These are phyloP conservation scores for Rosa persica DNA, from an alignment of 306 rosid genomes.

Conservation along the genomic window DNA sequence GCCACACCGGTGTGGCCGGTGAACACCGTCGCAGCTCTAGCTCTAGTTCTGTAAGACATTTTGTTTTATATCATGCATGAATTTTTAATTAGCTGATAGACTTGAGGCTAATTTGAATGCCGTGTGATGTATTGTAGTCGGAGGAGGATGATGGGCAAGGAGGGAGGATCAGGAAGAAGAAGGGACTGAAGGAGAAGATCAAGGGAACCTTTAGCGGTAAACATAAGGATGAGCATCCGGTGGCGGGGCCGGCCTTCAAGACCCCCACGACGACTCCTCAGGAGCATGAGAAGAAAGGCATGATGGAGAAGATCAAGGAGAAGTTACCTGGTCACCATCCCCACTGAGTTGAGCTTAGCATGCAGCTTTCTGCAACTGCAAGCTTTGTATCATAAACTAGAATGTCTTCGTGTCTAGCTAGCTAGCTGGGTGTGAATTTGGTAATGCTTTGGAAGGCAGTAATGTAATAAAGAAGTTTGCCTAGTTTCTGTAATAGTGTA, in stretches of 20 bases:
- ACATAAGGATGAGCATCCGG: conserved; percentile 15
- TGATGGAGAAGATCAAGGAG: conserved; percentile 73
- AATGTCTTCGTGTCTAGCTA: not conserved
- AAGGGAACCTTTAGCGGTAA: conserved; percentile 53
- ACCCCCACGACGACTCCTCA: conserved; percentile 11
- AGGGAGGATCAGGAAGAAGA: conserved; percentile 61
- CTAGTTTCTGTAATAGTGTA: not conserved
- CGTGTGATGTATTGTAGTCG: not conserved
- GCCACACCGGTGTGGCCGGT: not conserved
- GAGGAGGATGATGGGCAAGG: conserved; percentile 69
- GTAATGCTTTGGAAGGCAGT: not conserved
- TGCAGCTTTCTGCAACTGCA: not conserved
- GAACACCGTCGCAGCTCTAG: conserved; percentile 48
- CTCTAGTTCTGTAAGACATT: conserved; percentile 54
- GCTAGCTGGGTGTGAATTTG: not conserved
- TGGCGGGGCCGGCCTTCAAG: not conserved
- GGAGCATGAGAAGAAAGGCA: conserved; percentile 57
- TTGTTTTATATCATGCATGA: not conserved
- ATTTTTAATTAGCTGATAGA: not conserved
- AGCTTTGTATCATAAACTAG: not conserved
- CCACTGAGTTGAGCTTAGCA: not conserved
- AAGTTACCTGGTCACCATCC: conserved; percentile 72
- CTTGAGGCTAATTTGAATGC: not conserved
- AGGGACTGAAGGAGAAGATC: conserved; percentile 56
- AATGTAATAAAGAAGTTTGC: not conserved